Evolutionary conservation across 306 rosid species (phyloP).

Genomic region (Cicer cuneatum): DNA sequence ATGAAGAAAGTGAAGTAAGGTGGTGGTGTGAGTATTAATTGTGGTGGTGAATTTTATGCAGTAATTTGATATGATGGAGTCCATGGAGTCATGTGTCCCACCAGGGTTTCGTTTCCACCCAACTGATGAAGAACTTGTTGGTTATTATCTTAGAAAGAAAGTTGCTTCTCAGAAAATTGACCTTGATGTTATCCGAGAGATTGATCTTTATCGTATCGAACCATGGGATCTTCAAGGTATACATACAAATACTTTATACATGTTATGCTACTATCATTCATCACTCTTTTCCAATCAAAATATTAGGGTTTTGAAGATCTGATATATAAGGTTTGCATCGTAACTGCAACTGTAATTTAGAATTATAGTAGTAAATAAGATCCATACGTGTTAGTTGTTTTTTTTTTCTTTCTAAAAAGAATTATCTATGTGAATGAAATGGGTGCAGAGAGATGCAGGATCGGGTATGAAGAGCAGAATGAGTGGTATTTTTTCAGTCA

Average conservation of each 20-base stretch:
- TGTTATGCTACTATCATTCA: not conserved
- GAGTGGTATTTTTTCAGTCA: conserved; percentile 99
- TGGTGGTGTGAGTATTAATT: conserved; percentile 44
- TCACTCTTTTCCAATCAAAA: not conserved
- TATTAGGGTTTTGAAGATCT: conserved; percentile 47
- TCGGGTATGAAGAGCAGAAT: conserved; percentile 92
- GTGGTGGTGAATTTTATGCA: conserved; percentile 86
- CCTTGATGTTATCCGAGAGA: conserved; percentile 95
- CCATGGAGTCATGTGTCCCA: conserved; percentile 89
- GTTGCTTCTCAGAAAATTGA: conserved; percentile 93
- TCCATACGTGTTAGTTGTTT: not conserved
- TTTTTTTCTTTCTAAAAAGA: not conserved
- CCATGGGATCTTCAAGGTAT: conserved; percentile 99
- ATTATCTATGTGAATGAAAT: conserved; percentile 15
- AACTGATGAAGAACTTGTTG: conserved; percentile 96
- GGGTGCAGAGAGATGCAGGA: conserved; percentile 86
- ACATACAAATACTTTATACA: not conserved
- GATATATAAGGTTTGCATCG: not conserved
- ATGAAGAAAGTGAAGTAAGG: conserved; percentile 50
- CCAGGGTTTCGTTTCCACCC: conserved; percentile 99
- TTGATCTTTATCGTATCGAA: conserved; percentile 94
- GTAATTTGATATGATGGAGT: conserved; percentile 39
- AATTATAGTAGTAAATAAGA: not conserved
- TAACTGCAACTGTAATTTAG: not conserved
- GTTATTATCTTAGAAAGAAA: conserved; percentile 89